These are phyloP conservation scores for Phaeodactylum tricornutum DNA, from an alignment of 108 stramenopile genomes.

Conservation along the genomic window DNA sequence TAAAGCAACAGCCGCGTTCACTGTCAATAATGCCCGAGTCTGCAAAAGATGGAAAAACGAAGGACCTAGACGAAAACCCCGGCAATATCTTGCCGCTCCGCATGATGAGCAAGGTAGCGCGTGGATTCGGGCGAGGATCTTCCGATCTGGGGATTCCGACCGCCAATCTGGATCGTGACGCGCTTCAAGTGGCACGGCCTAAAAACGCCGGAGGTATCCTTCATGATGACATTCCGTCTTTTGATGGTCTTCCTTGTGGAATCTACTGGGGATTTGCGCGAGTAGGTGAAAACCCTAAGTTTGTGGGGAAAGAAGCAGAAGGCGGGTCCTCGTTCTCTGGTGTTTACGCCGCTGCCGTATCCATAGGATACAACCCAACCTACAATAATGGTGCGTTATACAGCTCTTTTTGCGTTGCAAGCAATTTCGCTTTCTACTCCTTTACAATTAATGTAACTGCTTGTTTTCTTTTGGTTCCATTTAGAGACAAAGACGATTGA, in stretches of 20 bases:
- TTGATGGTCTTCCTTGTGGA: constrained; percentile 48
- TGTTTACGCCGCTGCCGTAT: constrained; percentile 45
- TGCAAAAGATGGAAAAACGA: too few relatives aligned
- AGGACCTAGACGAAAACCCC: too few relatives aligned
- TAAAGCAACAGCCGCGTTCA: too few relatives aligned
- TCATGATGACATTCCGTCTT: constrained; percentile 6
- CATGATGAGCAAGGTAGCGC: constrained; percentile 49
- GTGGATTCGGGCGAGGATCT: constrained; percentile 76
- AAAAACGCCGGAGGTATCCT: too few relatives aligned
- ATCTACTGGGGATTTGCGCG: constrained; percentile 83
- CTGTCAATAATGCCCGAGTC: too few relatives aligned
- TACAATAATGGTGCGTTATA: constrained; percentile 76
- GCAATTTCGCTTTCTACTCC: too few relatives aligned
- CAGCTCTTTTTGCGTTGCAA: too few relatives aligned
- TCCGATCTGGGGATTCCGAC: constrained; percentile 89
- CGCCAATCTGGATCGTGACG: constrained; percentile 50
- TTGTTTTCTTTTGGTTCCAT: not conserved
- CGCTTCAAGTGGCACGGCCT: constrained; percentile 14
- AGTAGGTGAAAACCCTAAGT: constrained; percentile 19
- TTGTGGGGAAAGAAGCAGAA: not conserved
- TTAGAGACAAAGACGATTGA: constrained; percentile 25
- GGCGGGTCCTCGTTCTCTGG: too few relatives aligned
- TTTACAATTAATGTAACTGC: constrained; percentile 9
- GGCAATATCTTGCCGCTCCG: constrained; percentile 71
- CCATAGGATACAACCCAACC: constrained; percentile 89